These are phyloP conservation scores for Dactylella cylindrospora DNA, from an alignment of 2,329 filamentous ascomycete species.

Conservation along the genomic window DNA sequence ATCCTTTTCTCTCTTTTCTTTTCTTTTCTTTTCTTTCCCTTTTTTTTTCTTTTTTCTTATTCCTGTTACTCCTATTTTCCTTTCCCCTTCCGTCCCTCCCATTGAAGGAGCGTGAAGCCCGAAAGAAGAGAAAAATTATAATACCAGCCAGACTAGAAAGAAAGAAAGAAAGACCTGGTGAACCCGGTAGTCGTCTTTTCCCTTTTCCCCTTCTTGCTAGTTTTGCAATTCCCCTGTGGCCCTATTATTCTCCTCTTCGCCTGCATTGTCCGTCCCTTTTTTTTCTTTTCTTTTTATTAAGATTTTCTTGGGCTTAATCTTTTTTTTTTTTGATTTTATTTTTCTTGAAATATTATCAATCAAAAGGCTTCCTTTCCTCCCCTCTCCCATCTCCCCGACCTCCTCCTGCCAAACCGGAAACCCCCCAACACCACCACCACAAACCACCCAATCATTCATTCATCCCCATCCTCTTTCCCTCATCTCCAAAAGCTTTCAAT, in stretches of 20 bases:
- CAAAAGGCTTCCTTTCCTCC: neutral
- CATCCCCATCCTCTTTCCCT: no score
- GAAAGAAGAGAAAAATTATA: slow-evolving; percentile 1
- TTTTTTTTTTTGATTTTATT: no score
- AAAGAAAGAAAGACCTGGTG: neutral
- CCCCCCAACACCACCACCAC: no score
- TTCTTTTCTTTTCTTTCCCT: slow-evolving; percentile 3
- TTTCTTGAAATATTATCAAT: no score
- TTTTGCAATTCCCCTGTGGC: no score
- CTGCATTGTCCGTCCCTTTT: neutral
- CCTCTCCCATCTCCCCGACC: neutral
- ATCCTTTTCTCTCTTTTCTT: slow-evolving; percentile 30
- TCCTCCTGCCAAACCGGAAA: no score
- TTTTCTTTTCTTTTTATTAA: neutral
- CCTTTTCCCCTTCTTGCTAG: slow-evolving; percentile 1
- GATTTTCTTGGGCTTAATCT: no score
- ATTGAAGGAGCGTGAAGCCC: slow-evolving; percentile 18
- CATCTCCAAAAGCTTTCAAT: no score
- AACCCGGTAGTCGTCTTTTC: neutral
- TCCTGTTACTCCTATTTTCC: slow-evolving; percentile 38
- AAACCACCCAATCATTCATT: no score
- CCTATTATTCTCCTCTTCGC: neutral
- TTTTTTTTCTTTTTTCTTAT: slow-evolving; percentile 26
- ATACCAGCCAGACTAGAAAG: neutral
- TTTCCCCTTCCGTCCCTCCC: slow-evolving; percentile 7